Conservation (phyloP, 305 asterid genomes). For the Solanum hybrid region DNA sequence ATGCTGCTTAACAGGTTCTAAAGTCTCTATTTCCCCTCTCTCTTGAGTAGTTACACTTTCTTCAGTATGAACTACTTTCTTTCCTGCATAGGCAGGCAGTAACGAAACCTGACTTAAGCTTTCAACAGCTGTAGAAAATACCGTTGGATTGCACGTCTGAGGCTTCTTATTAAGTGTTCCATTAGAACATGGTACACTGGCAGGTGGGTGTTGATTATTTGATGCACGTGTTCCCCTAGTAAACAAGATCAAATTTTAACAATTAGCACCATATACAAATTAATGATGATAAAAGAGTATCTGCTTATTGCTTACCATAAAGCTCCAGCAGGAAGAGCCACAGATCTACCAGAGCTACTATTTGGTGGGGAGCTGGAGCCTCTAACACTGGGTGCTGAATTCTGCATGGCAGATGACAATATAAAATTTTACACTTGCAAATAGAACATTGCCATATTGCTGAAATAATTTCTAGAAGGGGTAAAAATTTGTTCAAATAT, state of each 20-base stretch:
- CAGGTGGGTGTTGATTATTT: slow-evolving; percentile 34
- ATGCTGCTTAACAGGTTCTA: slow-evolving; percentile 22
- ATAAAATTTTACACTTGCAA: neutral
- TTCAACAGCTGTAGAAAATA: slow-evolving; percentile 38
- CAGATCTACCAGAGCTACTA: slow-evolving; percentile 80
- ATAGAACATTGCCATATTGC: neutral
- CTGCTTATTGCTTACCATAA: slow-evolving; percentile 50
- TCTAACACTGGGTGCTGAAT: slow-evolving; percentile 30
- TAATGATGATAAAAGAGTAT: neutral
- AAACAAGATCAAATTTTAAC: slow-evolving; percentile 9
- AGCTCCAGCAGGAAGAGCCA: slow-evolving; percentile 88
- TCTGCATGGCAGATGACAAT: slow-evolving; percentile 29
- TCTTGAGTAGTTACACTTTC: slow-evolving; percentile 33
- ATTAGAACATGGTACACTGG: slow-evolving; percentile 33
- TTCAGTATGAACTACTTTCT: slow-evolving; percentile 26
- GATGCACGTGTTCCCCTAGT: slow-evolving; percentile 78
- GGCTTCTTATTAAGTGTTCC: slow-evolving; percentile 36
- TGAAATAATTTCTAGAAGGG: neutral
- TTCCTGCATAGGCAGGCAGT: slow-evolving; percentile 27
- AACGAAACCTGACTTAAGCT: slow-evolving; percentile 35
- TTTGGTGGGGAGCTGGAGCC: slow-evolving; percentile 82
- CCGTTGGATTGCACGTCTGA: slow-evolving; percentile 20
- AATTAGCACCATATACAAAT: neutral
- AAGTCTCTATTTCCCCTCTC: slow-evolving; percentile 23
- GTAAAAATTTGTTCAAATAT: neutral